Base-by-base conservation (phyloP, 257 asterid genomes). In the Ilex aquifolium region DNA sequence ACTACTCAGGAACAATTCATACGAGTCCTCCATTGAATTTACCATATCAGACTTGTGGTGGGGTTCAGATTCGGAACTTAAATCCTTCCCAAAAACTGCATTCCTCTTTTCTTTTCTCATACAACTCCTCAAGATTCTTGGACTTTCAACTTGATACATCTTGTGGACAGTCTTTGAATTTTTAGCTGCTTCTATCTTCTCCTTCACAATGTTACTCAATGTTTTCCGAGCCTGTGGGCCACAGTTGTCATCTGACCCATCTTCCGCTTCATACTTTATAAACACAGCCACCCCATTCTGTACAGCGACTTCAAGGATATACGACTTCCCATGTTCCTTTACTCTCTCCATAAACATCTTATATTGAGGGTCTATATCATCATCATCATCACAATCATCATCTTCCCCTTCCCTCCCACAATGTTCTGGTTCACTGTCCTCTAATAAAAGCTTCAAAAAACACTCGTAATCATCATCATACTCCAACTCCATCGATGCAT, bases 361-460 rank as follows among this genome's bases (percentile, higher is more conserved):
- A 52, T 69, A 65, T 0, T 68, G 60, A 29, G 81, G 74, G 59
- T 79, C 81, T 9, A 2, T 4, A 30, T 59, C 71, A 53, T 15
- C 60, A 36, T 36, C 42, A 4, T 36, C 50, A 56, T 29, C 21
- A 50, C 68, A 49, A 32, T 32, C 67, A 14, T 63, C 59, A 11
- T 60, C 65, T 51, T 17, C 53, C 59, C 31, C 42, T 36, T 36
- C 42, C 42, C 5, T 36, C 42, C 5, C 8, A 36, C 1, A 36
- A 4, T 8, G 42, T 4, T 2, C 8, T 36, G 42, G 8, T 36
- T 36, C 42, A 36, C 42, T 8, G 8, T 36, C 42, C 42, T 8
- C 42, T 36, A 11, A n/a, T 3, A 49, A 12, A 49, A 4, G 0
- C 10, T 11, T 49, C 10, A 49, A 3, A 49, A 49, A 49, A 1